Base-by-base conservation (phyloP, 257 asterid species). In the Scutellaria minor region DNA sequence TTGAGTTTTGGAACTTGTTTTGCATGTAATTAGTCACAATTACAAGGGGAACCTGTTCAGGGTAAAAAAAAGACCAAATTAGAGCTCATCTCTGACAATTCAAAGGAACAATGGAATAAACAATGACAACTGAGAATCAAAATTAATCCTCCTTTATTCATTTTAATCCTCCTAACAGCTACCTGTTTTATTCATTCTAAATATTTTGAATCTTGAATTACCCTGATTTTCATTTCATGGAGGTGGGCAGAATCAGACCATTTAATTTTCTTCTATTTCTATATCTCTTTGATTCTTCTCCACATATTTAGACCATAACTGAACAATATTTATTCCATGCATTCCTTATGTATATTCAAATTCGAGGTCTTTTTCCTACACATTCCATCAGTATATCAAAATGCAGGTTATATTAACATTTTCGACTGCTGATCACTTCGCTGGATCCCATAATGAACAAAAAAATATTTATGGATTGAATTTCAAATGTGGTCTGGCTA, bases 31-130 rank as follows among this genome's bases (percentile, higher is more conserved):
- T 95, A 18, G 99, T 95, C 79, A 95, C 70, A 42, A 95, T 81
- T 58, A 92, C 99, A 61, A 92, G 86, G 9, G 98, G 99, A 73
- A 95, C 89, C 99, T 95, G 96, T 71, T 59, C 81, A 72, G 31
- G 63, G 60, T 63, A 14, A 37, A 66, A 46, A 66, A 5, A 11
- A 55, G 57, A 73, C 24, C 42, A n/a, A 57, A 59, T 73, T 60
- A 83, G 47, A 70, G 37, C 3, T 58, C 65, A 65, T 4, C 67
- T 27, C 46, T 60, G 50, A 48, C 58, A 40, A 61, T 54, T 22
- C 22, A 7, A 11, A 41, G 22, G 64, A 67, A 45, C 7, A 24
- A 24, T 24, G 9, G 8, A 52, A 14, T 1, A 52, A 53, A 11
- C n/a, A 22, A 7, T n/a, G 24, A 55, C 45, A 42, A 52, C 41